Evolutionary conservation across 352 stramenopile genomes (phyloP), one percentile per base, ranked within the genome.

Genomic region (Phytophthora hibernalis): DNA sequence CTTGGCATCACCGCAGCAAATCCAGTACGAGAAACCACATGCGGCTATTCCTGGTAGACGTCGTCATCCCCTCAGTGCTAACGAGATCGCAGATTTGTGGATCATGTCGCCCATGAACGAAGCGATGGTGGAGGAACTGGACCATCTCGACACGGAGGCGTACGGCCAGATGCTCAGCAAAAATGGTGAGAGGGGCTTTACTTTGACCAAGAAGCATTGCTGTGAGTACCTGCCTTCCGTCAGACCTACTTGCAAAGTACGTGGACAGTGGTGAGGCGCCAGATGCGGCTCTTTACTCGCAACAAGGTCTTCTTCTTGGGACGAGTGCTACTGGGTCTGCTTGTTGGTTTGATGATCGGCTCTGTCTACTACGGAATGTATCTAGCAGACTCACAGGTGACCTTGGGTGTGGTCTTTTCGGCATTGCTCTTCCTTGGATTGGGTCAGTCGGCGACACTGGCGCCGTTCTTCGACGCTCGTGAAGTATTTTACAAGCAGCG

Each of bases 401-500:
- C 74, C 1, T 54, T 72, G 26, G 89, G 92, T 24, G 75, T 96
- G 21, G 63, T 96, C 8, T 97, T 96, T 61, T 80, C 87, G 35
- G 77, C 72, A 20, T 56, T 91, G 26, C 75, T 98, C 13, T 96
- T 93, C 55, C 74, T 92, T 11, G 81, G 75, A 22, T 64, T 97
- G 21, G 81, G 83, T 43, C 79, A 88, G 18, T 87, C 94, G 16
- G 57, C 88, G 12, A 77, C 82, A 22, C 54, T 98, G 12, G 75
- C 87, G 5, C 67, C 81, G 28, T 82, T 93, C 53, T 70, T 83
- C 24, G 61, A 76, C 73, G 44, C 87, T 40, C 82, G 90, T 63
- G 89, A 72, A 61, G 71, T 61, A 24, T 90, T 81, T 70, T 96
- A 97, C 74, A 97, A 96, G 64, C 91, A 97, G 18, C 77, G 79